Evolutionary conservation across 1,139 yeast species (phyloP), one percentile per base, ranked within the genome.

Genomic region (Lodderomyces parapsilosis): DNA sequence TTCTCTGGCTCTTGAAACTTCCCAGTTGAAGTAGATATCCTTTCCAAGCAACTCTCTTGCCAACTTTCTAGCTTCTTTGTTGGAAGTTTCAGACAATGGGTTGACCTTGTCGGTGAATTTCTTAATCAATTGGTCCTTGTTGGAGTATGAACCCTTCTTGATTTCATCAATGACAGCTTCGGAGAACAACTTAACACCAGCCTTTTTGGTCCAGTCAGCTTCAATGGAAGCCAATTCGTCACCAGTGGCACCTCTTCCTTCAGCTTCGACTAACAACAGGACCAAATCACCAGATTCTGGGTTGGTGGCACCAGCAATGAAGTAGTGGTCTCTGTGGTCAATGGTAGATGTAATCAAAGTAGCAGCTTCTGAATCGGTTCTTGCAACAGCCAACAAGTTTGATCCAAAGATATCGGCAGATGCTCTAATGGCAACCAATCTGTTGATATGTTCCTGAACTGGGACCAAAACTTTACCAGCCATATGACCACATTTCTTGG

Each of bases 401-500:
- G 90, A 79, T 43, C 95, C 94, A 70, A 89, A 83, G 51, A 90
- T 85, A 70, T 91, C 99, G 45, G 98, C 97, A 56, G 95, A 83
- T 49, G 96, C 93, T 70, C 99, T 85, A 60, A 91, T 87, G 44
- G 97, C 95, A 55, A 89, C 86, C 65, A 91, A 76, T 67, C 98
- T 82, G 74, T 88, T 88, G 66, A 91, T 86, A 71, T 91, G 98
- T 72, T 93, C 98, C 71, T 89, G 96, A 49, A 90, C 94, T 49
- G 99, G 99, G 49, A 91, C 97, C 58, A 91, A 82, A 48, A 94
- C 97, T 71, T 94, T 90, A 58, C 99, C 99, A 54, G 96, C 98
- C 96, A 91, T 89, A 68, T 85, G 91, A 52, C 98, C 98, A 75
- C 98, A 91, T 74, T 93, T 93, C 70, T 91, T 91, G 62, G 97